These are phyloP conservation scores for Tuber aestivum DNA, from an alignment of 495 filamentous ascomycete genomes.

Conservation along the genomic window DNA sequence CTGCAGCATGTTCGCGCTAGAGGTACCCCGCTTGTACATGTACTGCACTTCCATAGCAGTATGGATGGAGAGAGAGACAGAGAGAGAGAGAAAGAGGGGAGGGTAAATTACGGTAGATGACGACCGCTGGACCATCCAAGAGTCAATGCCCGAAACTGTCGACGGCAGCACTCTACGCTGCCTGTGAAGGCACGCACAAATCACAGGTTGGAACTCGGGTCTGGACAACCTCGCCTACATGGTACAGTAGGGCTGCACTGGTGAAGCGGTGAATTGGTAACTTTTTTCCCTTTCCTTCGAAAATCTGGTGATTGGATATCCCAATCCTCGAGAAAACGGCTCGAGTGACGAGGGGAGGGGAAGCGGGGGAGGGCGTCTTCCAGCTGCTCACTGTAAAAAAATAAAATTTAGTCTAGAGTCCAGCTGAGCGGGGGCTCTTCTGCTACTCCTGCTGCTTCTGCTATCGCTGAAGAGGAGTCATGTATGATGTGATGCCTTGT, in stretches of 20 bases:
- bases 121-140: not conserved
- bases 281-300: not conserved
- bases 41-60: not conserved
- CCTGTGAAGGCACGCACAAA: not conserved
- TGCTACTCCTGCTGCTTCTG: not conserved
- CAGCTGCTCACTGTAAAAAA: not conserved
- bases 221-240: not conserved
- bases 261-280: not conserved
- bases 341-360: too few relatives aligned
- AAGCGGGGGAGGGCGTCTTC: too few relatives aligned
- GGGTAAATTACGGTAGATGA: not conserved
- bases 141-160: not conserved
- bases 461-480: not conserved
- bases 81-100: too few relatives aligned
- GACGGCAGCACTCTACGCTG: not conserved
- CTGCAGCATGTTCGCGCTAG: not conserved
- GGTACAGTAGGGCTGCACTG: not conserved
- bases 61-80: not conserved
- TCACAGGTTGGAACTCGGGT: not conserved
- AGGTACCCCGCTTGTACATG: not conserved
- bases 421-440: not conserved
- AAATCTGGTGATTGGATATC: not conserved
- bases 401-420: too few relatives aligned
- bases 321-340: not conserved
- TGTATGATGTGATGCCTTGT: not conserved